A percentile compares a stretch with the other conserved stretches of the same genome.
phyloP scores from a whole-genome alignment of 257 asterid genomes.

The Primulina huaijiensis region DNA sequence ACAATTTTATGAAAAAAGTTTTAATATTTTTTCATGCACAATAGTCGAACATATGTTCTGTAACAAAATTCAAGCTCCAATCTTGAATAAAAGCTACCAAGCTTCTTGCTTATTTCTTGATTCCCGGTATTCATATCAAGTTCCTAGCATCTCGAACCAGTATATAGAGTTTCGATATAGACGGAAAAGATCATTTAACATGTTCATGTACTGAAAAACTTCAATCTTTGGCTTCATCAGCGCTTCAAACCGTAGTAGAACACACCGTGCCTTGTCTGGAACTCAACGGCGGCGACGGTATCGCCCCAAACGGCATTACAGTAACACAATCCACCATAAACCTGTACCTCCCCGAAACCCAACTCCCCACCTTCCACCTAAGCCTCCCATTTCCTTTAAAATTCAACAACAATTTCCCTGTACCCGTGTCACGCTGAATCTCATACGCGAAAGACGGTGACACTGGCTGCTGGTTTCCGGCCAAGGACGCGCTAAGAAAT shows the following conservation, averaged over 20 bases:
- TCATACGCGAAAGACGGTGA: conserved; percentile 64
- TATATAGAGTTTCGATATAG: no score
- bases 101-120: background rate
- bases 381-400: conserved; percentile 64
- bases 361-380: conserved; percentile 89
- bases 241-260: conserved; percentile 58
- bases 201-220: no score
- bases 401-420: conserved; percentile 46
- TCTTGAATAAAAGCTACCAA: background rate
- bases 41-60: background rate
- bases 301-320: conserved; percentile 56
- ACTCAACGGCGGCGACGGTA: conserved; percentile 59
- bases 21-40: background rate
- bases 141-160: no score
- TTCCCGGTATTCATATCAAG: background rate
- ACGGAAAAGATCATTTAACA: no score
- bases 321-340: conserved; percentile 64
- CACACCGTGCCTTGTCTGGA: conserved; percentile 66
- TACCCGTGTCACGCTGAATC: conserved; percentile 52
- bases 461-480: conserved; percentile 65
- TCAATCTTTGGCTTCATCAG: background rate
- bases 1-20: background rate
- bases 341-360: conserved; percentile 89
- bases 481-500: conserved; percentile 52
- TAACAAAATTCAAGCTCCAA: background rate